phyloP scores from a whole-genome alignment of 345 rosid species.

The Erodium maritimum region DNA sequence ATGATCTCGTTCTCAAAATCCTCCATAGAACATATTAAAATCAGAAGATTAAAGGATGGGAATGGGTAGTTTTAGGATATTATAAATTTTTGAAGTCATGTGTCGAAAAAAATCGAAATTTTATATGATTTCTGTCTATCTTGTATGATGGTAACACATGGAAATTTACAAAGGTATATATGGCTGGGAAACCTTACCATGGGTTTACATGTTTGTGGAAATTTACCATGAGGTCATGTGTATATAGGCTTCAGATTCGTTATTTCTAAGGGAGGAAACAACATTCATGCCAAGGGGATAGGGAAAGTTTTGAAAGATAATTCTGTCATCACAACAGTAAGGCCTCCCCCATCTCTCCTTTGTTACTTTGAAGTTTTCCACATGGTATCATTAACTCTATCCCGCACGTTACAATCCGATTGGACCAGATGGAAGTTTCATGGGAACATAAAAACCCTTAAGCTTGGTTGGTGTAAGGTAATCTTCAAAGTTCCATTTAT shows the following conservation, averaged over 20 bases:
- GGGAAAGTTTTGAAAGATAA: constrained; percentile 77
- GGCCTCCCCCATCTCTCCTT: constrained; percentile 15
- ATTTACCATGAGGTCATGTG: no score
- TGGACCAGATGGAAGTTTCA: constrained; percentile 90
- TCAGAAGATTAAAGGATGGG: no score
- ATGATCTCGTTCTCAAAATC: no score
- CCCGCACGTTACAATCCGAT: constrained; percentile 69
- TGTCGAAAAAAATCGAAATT: no score
- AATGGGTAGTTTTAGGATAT: no score
- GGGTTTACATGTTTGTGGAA: no score
- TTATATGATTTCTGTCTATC: no score
- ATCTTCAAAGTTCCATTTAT: constrained; percentile 2
- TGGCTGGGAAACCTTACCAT: no score
- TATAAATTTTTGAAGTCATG: no score
- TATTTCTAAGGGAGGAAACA: constrained; percentile 66
- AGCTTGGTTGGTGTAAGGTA: constrained; percentile 99
- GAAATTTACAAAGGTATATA: no score
- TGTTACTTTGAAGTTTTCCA: constrained; percentile 6
- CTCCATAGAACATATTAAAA: no score
- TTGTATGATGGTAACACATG: no score
- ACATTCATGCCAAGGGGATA: constrained; percentile 71
- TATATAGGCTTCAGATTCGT: not conserved
- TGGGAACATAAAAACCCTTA: constrained; percentile 68
- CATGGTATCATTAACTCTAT: not conserved
- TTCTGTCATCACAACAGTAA: constrained; percentile 54